Percentiles rank a stretch among this genome's conserved stretches.
Evolutionary conservation across 208 protist species (phyloP).

Genomic region (Leishmania turanica): DNA sequence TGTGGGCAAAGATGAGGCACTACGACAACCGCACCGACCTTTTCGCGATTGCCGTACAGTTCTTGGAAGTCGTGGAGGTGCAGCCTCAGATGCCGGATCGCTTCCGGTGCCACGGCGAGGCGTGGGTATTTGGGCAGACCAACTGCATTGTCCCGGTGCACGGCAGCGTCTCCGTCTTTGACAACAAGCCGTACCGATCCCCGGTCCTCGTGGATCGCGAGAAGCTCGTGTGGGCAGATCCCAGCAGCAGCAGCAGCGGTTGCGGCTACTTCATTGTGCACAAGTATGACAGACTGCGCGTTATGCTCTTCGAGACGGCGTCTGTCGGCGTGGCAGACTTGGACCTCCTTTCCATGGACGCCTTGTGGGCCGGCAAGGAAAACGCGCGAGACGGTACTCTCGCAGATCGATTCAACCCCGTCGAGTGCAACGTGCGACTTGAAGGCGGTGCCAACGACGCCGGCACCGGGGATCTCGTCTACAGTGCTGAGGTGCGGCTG

Average conservation of each 20-base stretch:
- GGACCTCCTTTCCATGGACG: conserved; percentile 52
- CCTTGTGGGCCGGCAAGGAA: conserved; percentile 39
- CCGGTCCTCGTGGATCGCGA: conserved; percentile 54
- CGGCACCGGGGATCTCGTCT: neutral
- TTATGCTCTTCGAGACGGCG: conserved; percentile 71
- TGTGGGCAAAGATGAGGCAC: conserved; percentile 37
- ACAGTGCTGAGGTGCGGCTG: conserved; percentile 47
- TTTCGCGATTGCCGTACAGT: conserved; percentile 62
- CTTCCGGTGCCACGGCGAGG: conserved; percentile 77
- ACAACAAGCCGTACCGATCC: conserved; percentile 54
- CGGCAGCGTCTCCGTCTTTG: conserved; percentile 28
- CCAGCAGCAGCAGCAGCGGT: neutral
- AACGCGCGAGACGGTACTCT: conserved; percentile 8
- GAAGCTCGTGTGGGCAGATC: conserved; percentile 48
- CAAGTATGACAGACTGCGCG: conserved; percentile 71
- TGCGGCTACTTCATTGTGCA: conserved; percentile 63
- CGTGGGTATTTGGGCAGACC: conserved; percentile 57
- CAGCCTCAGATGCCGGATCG: conserved; percentile 60
- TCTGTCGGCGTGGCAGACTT: conserved; percentile 67
- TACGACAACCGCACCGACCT: conserved; percentile 32
- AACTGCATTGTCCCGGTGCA: conserved; percentile 23
- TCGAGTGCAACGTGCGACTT: conserved; percentile 37
- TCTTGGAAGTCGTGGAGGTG: conserved; percentile 60
- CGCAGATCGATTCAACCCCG: conserved; percentile 31
- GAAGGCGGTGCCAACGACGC: conserved; percentile 17